A percentile compares a stretch with the other conserved stretches of the same genome.
Conservation (phyloP, 164 flowering plant genomes). For the Protea cynaroides region DNA sequence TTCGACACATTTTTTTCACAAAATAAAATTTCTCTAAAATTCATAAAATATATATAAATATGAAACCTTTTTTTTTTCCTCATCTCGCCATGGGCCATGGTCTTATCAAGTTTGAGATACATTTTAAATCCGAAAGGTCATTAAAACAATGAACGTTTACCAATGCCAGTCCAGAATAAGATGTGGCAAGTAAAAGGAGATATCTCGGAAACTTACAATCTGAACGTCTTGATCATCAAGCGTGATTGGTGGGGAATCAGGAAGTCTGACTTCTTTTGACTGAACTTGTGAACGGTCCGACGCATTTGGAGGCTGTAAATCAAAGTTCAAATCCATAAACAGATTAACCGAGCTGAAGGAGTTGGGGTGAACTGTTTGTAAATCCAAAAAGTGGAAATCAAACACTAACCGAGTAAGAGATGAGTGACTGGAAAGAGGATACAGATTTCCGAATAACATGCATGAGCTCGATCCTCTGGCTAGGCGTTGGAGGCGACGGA, state of each 20-base stretch:
- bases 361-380: not conserved
- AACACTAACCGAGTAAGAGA: constrained; percentile 59
- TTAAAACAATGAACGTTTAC: too few species aligned
- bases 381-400: not conserved
- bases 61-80: too few species aligned
- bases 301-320: constrained; percentile 65
- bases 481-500: constrained; percentile 64
- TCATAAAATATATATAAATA: too few species aligned
- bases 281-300: constrained; percentile 78
- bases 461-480: constrained; percentile 69
- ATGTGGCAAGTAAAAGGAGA: not conserved
- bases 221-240: constrained; percentile 91
- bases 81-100: too few species aligned
- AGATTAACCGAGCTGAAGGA: not conserved
- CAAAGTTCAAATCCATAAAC: constrained; percentile 5
- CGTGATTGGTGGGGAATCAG: constrained; percentile 63
- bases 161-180: too few species aligned
- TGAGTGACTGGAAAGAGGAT: constrained; percentile 53
- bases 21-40: too few species aligned
- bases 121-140: too few species aligned
- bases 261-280: constrained; percentile 78
- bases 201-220: constrained; percentile 46
- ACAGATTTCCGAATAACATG: constrained; percentile 70
- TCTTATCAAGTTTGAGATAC: too few species aligned
- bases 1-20: too few species aligned